phyloP scores from a whole-genome alignment of 148 eudicot species.

The Selenicereus undatus region DNA sequence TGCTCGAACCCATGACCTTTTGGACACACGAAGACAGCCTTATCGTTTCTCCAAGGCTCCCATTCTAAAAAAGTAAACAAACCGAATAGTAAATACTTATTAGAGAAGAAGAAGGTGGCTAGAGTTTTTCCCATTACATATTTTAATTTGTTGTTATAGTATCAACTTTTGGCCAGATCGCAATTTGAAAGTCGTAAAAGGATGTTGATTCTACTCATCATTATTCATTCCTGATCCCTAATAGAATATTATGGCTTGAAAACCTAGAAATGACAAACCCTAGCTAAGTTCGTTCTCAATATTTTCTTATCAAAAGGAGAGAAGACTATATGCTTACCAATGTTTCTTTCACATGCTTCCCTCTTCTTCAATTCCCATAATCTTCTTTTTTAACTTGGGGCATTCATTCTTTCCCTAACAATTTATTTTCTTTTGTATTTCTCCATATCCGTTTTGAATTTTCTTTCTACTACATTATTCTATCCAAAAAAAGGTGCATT shows the following conservation, averaged over 20 bases:
- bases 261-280: slow-evolving; percentile 31
- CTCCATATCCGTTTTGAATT: neutral
- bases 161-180: slow-evolving; percentile 15
- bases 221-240: slow-evolving; percentile 10
- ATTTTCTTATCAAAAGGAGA: slow-evolving; percentile 35
- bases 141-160: neutral
- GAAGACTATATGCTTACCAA: slow-evolving; percentile 33
- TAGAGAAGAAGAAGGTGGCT: neutral
- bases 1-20: too few relatives aligned
- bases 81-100: too few relatives aligned
- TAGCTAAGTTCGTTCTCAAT: slow-evolving; percentile 18
- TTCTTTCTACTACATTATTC: neutral
- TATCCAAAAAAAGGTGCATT: too few relatives aligned
- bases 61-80: too few relatives aligned
- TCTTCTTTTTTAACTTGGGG: slow-evolving; percentile 23
- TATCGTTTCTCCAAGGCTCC: too few relatives aligned
- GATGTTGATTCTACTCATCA: slow-evolving; percentile 13
- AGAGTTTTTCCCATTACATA: slow-evolving; percentile 21
- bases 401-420: neutral
- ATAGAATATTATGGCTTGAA: slow-evolving; percentile 15
- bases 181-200: slow-evolving; percentile 12
- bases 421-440: neutral
- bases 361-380: slow-evolving; percentile 30
- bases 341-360: slow-evolving; percentile 34
- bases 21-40: too few relatives aligned